Conservation (phyloP, 129 eudicot genomes). For the Artemisia annua region DNA sequence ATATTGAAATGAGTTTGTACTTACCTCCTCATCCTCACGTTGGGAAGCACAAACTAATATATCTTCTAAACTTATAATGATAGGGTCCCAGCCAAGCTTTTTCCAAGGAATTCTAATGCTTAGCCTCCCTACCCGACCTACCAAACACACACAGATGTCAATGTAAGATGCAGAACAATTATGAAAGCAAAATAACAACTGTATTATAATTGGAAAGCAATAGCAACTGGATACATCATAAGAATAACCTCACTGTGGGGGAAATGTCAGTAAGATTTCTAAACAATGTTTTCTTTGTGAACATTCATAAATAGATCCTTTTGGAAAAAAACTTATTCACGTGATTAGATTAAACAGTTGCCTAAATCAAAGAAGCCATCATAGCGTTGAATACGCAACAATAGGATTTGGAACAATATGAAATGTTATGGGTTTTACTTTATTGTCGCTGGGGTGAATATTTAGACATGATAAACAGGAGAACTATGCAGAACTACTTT, state of each 20-base stretch:
- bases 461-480: not conserved
- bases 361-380: not conserved
- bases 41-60: slow-evolving; percentile 74
- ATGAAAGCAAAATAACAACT: slow-evolving; percentile 9
- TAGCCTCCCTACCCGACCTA: slow-evolving; percentile 93
- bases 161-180: slow-evolving; percentile 13
- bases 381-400: slow-evolving; percentile 12
- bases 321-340: no score
- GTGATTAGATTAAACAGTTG: not conserved
- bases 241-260: not conserved
- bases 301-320: slow-evolving; percentile 20
- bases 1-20: slow-evolving; percentile 15
- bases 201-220: slow-evolving; percentile 16
- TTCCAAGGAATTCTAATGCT: slow-evolving; percentile 98
- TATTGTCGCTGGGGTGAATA: no score
- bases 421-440: slow-evolving; percentile 9
- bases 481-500: not conserved
- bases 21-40: slow-evolving; percentile 85
- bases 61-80: slow-evolving; percentile 78
- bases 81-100: slow-evolving; percentile 99
- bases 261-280: not conserved
- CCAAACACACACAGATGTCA: slow-evolving; percentile 23
- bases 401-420: not conserved
- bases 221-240: not conserved
- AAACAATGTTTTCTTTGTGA: not conserved